A percentile compares a stretch with the other conserved stretches of the same genome.
These are phyloP conservation scores for Elongisporangium undulatum DNA, from an alignment of 352 stramenopile species.

Conservation along the genomic window DNA sequence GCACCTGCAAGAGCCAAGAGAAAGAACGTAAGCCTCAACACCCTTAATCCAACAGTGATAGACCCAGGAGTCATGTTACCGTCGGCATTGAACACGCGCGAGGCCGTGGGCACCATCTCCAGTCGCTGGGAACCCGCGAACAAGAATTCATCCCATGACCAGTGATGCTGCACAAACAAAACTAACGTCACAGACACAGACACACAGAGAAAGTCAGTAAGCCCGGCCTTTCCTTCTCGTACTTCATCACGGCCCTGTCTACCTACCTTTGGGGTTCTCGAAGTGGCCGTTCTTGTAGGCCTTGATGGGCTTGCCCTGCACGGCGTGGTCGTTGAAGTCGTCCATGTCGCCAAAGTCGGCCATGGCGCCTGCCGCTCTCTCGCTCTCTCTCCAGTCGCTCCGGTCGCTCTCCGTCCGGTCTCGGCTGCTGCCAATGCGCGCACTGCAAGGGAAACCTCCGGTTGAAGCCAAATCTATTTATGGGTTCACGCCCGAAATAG, in stretches of 20 bases:
- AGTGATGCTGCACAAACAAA: conserved; percentile 81
- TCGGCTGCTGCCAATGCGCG: not conserved
- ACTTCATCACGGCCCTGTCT: not conserved
- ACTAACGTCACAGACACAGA: conserved; percentile 18
- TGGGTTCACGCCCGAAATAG: not conserved
- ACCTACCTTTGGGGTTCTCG: conserved; percentile 66
- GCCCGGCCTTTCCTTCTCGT: not conserved
- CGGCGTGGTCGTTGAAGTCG: conserved; percentile 76
- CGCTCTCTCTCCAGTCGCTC: not conserved
- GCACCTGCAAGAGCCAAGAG: conserved; percentile 26
- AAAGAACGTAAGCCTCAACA: not conserved
- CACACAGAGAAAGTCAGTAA: conserved; percentile 1
- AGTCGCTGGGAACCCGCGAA: conserved; percentile 75
- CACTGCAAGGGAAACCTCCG: not conserved
- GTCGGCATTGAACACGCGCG: conserved; percentile 81
- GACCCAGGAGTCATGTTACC: conserved; percentile 13
- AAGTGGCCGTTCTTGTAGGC: conserved; percentile 80
- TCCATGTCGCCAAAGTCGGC: conserved; percentile 76
- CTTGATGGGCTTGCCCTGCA: conserved; percentile 74
- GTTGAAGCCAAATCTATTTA: not conserved
- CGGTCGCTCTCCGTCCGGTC: not conserved
- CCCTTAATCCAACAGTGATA: not conserved
- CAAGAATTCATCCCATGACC: conserved; percentile 84
- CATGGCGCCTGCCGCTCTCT: conserved; percentile 23
- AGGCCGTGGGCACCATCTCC: conserved; percentile 80